Evolutionary conservation across 176 grass and related monocot species (phyloP).

Genomic region (Phyllostachys edulis): DNA sequence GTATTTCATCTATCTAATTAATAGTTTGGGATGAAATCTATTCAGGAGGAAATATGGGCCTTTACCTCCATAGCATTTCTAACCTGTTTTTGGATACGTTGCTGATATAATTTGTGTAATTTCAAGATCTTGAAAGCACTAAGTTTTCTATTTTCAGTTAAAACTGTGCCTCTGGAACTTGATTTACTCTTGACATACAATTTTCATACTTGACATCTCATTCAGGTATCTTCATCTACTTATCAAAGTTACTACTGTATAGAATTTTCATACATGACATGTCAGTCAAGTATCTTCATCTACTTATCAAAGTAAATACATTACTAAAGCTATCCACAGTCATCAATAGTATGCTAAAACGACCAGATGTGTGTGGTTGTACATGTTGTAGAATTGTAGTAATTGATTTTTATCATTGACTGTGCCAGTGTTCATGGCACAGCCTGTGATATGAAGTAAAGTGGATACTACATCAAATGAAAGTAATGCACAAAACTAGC

Average conservation of each 20-base stretch:
- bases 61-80: no score
- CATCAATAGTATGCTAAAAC: background rate
- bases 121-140: background rate
- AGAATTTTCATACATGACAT: background rate
- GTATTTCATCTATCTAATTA: background rate
- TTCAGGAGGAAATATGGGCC: background rate
- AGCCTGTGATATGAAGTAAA: background rate
- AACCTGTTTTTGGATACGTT: background rate
- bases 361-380: background rate
- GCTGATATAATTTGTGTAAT: background rate
- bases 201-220: slow-evolving; percentile 7
- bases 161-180: background rate
- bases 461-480: background rate
- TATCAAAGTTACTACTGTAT: background rate
- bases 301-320: background rate
- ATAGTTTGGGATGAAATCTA: background rate
- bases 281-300: background rate
- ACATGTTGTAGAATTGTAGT: background rate
- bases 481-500: background rate
- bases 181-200: background rate
- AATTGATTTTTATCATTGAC: background rate
- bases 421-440: background rate
- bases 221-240: background rate
- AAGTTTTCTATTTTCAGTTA: background rate
- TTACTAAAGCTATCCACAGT: background rate